Evolutionary conservation across 163 green algal species (phyloP).

Genomic region (Scenedesmus sp.): DNA sequence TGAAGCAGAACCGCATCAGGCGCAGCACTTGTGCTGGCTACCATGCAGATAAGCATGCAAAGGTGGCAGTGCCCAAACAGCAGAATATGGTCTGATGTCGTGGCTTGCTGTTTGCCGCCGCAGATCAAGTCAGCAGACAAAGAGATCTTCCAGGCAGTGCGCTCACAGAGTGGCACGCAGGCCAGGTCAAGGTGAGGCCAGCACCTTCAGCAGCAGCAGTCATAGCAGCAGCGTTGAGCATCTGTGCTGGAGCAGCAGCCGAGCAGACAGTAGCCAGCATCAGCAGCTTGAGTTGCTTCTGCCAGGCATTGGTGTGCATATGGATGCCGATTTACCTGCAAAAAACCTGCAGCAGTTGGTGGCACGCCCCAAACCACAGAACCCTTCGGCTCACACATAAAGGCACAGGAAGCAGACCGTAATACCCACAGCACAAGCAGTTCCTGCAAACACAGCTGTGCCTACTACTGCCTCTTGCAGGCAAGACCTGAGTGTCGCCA

Average conservation of each 20-base stretch:
- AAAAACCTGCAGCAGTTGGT: too few species aligned
- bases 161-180: constrained; percentile 85
- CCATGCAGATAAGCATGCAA: not conserved
- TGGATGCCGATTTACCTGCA: too few species aligned
- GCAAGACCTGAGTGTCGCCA: constrained; percentile 85
- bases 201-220: not conserved
- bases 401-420: not conserved
- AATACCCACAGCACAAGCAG: not conserved
- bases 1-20: not conserved
- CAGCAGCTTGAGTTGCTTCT: not conserved
- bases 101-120: not conserved
- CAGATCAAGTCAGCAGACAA: constrained; percentile 91
- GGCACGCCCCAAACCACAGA: too few species aligned
- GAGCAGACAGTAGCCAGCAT: not conserved
- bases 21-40: not conserved
- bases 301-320: too few species aligned
- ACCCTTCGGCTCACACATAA: not conserved
- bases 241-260: not conserved
- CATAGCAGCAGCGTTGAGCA: not conserved
- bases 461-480: constrained; percentile 54
- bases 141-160: constrained; percentile 92
- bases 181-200: constrained; percentile 67
- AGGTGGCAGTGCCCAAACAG: not conserved
- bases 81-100: not conserved
- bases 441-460: not conserved